These are phyloP conservation scores for Penstemon newberryi DNA, from an alignment of 257 asterid genomes.

Conservation along the genomic window DNA sequence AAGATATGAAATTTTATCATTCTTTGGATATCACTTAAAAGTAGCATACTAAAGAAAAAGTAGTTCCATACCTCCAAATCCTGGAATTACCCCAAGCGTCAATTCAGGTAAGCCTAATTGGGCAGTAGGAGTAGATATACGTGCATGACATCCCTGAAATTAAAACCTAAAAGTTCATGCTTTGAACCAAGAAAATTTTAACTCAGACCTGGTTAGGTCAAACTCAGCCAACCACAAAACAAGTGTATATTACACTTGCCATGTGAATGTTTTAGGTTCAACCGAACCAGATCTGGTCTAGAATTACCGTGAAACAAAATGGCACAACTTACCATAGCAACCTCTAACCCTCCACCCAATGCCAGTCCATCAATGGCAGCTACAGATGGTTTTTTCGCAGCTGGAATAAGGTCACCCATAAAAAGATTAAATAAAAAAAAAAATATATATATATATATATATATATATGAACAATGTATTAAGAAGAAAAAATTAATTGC, in stretches of 20 bases:
- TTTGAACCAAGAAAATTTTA: no score
- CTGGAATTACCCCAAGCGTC: constrained; percentile 96
- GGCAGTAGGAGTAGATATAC: constrained; percentile 79
- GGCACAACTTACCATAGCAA: constrained; percentile 74
- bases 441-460: neutral
- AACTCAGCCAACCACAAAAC: no score
- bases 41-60: neutral
- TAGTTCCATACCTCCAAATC: constrained; percentile 78
- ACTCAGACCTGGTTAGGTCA: no score
- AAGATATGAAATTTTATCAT: neutral
- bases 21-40: no score
- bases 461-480: neutral
- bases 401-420: constrained; percentile 37
- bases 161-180: constrained; percentile 27
- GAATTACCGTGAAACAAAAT: neutral
- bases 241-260: no score
- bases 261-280: no score
- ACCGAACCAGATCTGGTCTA: no score
- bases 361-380: constrained; percentile 99
- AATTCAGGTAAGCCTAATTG: constrained; percentile 95
- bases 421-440: neutral
- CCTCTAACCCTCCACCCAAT: constrained; percentile 97
- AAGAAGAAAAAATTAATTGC: constrained; percentile 19
- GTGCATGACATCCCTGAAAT: constrained; percentile 95
- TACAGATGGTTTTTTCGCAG: constrained; percentile 87